Evolutionary conservation across 2,329 filamentous ascomycete genomes (phyloP).

Genomic region (Pseudogymnoascus sp.): DNA sequence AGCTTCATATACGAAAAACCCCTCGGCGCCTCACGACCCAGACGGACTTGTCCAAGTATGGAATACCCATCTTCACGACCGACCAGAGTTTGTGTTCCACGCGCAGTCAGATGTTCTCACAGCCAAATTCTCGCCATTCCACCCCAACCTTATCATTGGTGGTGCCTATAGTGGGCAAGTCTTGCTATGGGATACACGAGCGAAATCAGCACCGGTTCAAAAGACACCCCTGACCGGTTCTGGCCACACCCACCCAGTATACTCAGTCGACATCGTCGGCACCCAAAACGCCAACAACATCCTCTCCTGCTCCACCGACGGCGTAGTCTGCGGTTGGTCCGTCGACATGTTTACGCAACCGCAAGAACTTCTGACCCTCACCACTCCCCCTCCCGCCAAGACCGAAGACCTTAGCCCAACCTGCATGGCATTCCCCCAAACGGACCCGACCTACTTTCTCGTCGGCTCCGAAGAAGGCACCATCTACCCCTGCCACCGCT

Average conservation of each 20-base stretch:
- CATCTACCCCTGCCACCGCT: slow-evolving; percentile 93
- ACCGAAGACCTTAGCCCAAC: slow-evolving; percentile 94
- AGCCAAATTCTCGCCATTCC: slow-evolving; percentile 97
- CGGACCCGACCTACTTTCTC: slow-evolving; percentile 95
- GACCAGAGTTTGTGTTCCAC: slow-evolving; percentile 94
- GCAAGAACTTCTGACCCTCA: slow-evolving; percentile 85
- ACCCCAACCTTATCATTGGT: slow-evolving; percentile 91
- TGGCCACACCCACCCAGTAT: slow-evolving; percentile 93
- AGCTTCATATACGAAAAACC: slow-evolving; percentile 95
- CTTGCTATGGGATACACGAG: slow-evolving; percentile 91
- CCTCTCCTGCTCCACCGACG: slow-evolving; percentile 92
- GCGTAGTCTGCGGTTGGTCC: slow-evolving; percentile 93
- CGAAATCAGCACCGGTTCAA: slow-evolving; percentile 81
- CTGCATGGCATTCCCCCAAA: slow-evolving; percentile 88
- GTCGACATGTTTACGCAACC: slow-evolving; percentile 97
- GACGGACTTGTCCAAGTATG: slow-evolving; percentile 93
- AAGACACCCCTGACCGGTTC: slow-evolving; percentile 94
- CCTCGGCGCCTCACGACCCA: slow-evolving; percentile 86
- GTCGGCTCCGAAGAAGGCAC: slow-evolving; percentile 94
- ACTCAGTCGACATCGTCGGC: slow-evolving; percentile 89
- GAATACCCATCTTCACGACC: slow-evolving; percentile 91
- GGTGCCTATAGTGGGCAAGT: slow-evolving; percentile 97
- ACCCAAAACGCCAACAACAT: slow-evolving; percentile 99
- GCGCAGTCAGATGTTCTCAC: slow-evolving; percentile 92
- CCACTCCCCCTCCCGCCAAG: slow-evolving; percentile 76